Evolutionary conservation across 306 rosid genomes (phyloP).

Genomic region (Lathyrus oleraceus): DNA sequence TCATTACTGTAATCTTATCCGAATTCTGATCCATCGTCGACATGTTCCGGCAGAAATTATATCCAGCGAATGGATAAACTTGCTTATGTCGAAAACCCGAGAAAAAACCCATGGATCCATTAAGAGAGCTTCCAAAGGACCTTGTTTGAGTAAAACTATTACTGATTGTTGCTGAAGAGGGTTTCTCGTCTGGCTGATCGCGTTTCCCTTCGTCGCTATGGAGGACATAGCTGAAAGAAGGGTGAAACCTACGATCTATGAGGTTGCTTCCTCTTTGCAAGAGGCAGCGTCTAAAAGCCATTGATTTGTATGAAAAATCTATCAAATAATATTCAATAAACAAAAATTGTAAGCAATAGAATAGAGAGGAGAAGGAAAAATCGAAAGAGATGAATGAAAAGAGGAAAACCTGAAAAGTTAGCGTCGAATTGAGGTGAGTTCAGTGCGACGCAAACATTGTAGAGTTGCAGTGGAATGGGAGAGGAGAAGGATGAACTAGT

Average conservation of each 20-base stretch:
- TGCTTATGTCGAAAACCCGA: conserved; percentile 7
- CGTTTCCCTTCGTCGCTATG: conserved; percentile 45
- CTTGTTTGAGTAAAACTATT: conserved; percentile 43
- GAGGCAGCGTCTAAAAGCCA: conserved; percentile 85
- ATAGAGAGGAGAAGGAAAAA: background rate
- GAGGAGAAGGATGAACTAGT: no score
- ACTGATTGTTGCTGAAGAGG: conserved; percentile 31
- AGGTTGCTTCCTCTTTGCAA: conserved; percentile 49
- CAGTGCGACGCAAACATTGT: no score
- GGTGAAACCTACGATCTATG: conserved; percentile 64
- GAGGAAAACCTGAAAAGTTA: background rate
- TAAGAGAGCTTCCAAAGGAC: conserved; percentile 31
- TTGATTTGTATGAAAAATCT: conserved; percentile 31
- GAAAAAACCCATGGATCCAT: conserved; percentile 38
- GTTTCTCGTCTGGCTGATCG: background rate
- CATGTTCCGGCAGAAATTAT: conserved; percentile 62
- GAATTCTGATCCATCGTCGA: conserved; percentile 62
- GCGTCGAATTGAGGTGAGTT: no score
- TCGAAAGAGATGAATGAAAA: background rate
- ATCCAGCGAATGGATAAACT: conserved; percentile 41
- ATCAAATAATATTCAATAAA: background rate
- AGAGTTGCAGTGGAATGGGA: no score
- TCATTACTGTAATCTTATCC: conserved; percentile 50
- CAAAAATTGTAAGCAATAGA: background rate
- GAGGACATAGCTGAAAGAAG: conserved; percentile 54